Conservation (phyloP, 225 moss, liverwort and hornwort species). For the Antitrichia curtipendula region DNA sequence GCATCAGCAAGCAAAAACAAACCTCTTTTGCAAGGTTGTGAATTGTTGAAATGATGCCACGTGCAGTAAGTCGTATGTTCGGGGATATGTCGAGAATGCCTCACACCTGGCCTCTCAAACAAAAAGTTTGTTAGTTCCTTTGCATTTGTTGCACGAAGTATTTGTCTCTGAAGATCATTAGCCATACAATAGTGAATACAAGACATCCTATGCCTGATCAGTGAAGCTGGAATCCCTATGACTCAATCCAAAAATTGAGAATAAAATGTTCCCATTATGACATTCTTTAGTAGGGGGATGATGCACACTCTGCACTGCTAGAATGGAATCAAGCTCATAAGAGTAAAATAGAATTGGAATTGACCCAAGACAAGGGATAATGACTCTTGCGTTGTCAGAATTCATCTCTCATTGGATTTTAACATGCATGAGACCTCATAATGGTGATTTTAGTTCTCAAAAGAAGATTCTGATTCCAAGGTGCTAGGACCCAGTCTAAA, state of each 20-base stretch:
- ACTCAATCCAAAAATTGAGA: background rate
- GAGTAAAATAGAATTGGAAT: background rate
- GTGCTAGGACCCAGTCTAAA: background rate
- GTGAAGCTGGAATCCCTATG: background rate
- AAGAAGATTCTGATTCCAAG: background rate
- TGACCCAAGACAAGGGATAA: background rate
- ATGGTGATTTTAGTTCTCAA: background rate
- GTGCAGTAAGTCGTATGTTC: slow-evolving; percentile 60
- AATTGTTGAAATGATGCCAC: slow-evolving; percentile 30
- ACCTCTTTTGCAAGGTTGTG: slow-evolving; percentile 36
- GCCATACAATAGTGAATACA: background rate
- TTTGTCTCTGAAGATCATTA: background rate
- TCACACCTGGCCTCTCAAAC: slow-evolving; percentile 44
- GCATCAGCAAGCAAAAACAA: background rate
- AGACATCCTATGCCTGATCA: background rate
- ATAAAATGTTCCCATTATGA: background rate
- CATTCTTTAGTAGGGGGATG: background rate
- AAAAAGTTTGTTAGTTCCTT: background rate
- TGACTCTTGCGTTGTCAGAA: background rate
- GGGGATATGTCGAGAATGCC: slow-evolving; percentile 61
- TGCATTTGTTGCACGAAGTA: background rate
- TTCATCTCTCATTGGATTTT: background rate
- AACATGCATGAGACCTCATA: background rate
- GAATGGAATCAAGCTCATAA: background rate
- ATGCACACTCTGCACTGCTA: background rate